phyloP scores from a whole-genome alignment of 2,329 filamentous ascomycete genomes.

The Diaporthe nobilis region DNA sequence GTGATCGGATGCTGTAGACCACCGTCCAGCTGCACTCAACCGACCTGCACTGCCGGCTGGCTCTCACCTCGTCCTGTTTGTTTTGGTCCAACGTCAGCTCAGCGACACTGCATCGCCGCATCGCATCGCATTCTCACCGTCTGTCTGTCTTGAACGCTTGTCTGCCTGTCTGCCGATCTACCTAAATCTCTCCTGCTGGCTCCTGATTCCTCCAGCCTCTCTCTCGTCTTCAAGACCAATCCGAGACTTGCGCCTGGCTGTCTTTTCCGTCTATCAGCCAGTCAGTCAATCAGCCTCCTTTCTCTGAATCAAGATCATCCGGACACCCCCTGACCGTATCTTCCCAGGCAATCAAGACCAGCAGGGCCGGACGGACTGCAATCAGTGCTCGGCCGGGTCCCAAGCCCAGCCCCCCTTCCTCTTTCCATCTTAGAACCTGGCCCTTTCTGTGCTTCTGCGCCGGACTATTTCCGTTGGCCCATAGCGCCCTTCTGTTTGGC shows the following conservation, averaged over 20 bases:
- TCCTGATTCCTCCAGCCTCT: background rate
- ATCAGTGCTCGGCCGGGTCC: conserved; percentile 28
- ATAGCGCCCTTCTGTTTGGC: conserved; percentile 6
- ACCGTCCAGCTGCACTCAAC: background rate
- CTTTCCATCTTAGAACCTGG: conserved; percentile 28
- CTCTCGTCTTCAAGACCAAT: background rate
- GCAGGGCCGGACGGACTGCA: conserved; percentile 19
- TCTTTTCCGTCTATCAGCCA: background rate
- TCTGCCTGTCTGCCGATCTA: background rate
- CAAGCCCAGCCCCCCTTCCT: conserved; percentile 10
- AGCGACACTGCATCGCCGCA: conserved; percentile 1
- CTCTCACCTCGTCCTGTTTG: conserved; percentile 1
- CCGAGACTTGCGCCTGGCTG: background rate
- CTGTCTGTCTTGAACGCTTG: background rate
- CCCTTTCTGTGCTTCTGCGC: conserved; percentile 1
- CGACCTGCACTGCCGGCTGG: conserved; percentile 14
- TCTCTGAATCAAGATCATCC: conserved; percentile 33
- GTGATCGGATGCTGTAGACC: background rate
- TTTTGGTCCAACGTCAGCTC: conserved; percentile 14
- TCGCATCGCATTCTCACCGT: background rate
- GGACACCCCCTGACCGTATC: conserved; percentile 11
- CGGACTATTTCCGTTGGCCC: conserved; percentile 30
- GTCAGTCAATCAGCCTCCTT: conserved; percentile 18
- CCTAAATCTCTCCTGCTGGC: no score
- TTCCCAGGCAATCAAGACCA: conserved; percentile 11